Percentiles rank a stretch among this genome's conserved stretches.
Conservation (phyloP, 208 protist species). For the Giardia muris region DNA sequence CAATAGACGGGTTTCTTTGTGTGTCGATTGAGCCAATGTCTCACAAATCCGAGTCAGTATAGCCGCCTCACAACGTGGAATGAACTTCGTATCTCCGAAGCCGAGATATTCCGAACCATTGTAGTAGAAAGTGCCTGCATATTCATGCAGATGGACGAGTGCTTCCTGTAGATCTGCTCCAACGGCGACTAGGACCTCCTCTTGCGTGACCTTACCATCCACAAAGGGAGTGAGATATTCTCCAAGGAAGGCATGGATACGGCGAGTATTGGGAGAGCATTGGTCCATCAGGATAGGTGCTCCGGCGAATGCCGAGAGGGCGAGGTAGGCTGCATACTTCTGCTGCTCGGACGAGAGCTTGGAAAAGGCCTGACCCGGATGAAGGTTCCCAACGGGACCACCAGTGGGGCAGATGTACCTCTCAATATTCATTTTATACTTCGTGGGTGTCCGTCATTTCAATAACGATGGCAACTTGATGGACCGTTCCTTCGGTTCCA, state of each 20-base stretch:
- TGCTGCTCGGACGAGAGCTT: not conserved
- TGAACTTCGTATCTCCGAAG: slow-evolving; percentile 24
- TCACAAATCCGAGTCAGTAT: not conserved
- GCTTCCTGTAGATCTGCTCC: not conserved
- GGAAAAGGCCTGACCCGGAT: not conserved
- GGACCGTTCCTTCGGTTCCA: too few relatives aligned
- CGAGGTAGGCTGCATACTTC: not conserved
- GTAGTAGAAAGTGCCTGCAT: not conserved
- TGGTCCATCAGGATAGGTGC: not conserved
- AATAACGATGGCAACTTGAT: too few relatives aligned
- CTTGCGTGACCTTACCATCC: not conserved
- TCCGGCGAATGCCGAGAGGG: not conserved
- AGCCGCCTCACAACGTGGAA: not conserved
- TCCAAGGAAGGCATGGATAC: not conserved
- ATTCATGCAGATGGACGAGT: not conserved
- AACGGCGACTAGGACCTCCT: not conserved
- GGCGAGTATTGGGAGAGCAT: not conserved
- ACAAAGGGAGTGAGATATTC: not conserved
- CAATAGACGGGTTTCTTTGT: not conserved
- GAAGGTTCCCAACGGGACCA: not conserved
- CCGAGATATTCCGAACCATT: not conserved
- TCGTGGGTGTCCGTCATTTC: too few relatives aligned
- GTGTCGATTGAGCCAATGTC: not conserved
- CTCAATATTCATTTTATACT: too few relatives aligned
- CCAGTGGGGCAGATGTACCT: not conserved